These are phyloP conservation scores for Calocybe cyanea DNA, from an alignment of 768 basidiomycete species.

Conservation along the genomic window DNA sequence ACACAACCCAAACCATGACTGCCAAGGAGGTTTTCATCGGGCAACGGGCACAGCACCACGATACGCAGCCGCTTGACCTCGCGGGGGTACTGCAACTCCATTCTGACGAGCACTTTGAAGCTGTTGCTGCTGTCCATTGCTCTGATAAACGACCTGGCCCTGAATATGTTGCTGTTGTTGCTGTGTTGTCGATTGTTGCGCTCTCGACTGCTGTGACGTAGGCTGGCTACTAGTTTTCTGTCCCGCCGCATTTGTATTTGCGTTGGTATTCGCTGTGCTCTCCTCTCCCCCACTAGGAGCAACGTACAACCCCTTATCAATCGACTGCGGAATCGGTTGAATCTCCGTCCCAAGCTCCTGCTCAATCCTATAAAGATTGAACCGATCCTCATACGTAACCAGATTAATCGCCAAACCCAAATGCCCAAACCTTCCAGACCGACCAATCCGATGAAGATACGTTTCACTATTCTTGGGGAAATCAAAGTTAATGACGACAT, in stretches of 20 bases:
- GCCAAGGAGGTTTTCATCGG: too few species aligned
- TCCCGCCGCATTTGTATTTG: too few species aligned
- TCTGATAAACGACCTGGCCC: slow-evolving; percentile 32
- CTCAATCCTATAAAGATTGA: slow-evolving; percentile 97
- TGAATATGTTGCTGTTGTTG: slow-evolving; percentile 31
- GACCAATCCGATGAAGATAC: slow-evolving; percentile 97
- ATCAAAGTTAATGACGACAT: slow-evolving; percentile 99
- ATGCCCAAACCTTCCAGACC: slow-evolving; percentile 96
- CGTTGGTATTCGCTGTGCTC: slow-evolving; percentile 17
- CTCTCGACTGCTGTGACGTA: slow-evolving; percentile 4
- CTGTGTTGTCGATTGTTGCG: slow-evolving; percentile 32
- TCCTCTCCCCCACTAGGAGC: slow-evolving; percentile 61
- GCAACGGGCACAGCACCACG: slow-evolving; percentile 35
- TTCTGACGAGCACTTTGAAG: slow-evolving; percentile 20
- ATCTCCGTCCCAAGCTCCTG: slow-evolving; percentile 99
- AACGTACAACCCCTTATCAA: slow-evolving; percentile 92
- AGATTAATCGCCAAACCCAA: slow-evolving; percentile 96
- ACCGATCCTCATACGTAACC: slow-evolving; percentile 96
- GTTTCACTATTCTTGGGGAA: slow-evolving; percentile 99
- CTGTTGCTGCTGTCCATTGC: slow-evolving; percentile 31
- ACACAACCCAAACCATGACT: too few species aligned
- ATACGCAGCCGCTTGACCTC: slow-evolving; percentile 27
- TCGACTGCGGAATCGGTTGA: slow-evolving; percentile 86
- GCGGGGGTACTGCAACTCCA: slow-evolving; percentile 17
- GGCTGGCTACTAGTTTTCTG: too few species aligned